phyloP scores from a whole-genome alignment of 228 moss, liverwort and hornwort genomes.

The Sphagnum magellanicum region DNA sequence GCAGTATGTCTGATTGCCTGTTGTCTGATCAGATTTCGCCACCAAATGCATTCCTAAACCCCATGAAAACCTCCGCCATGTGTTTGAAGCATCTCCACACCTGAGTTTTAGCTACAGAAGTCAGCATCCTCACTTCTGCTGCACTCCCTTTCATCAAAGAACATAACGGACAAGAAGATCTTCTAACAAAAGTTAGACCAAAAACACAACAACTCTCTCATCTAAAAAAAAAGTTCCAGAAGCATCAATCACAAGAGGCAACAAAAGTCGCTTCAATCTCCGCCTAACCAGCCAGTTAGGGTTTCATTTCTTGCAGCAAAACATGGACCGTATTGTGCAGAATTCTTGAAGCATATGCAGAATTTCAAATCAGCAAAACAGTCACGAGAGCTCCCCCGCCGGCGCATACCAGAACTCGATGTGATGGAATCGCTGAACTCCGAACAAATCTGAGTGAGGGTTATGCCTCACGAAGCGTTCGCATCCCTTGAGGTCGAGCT shows the following conservation, averaged over 20 bases:
- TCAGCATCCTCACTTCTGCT: too few relatives aligned
- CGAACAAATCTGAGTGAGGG: slow-evolving; percentile 63
- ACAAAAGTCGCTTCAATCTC: too few relatives aligned
- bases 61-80: slow-evolving; percentile 92
- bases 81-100: slow-evolving; percentile 91
- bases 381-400: background rate
- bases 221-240: too few relatives aligned
- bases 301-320: too few relatives aligned
- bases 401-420: slow-evolving; percentile 72
- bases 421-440: slow-evolving; percentile 79
- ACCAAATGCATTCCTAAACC: slow-evolving; percentile 93
- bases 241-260: too few relatives aligned
- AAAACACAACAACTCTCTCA: too few relatives aligned
- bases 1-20: slow-evolving; percentile 85
- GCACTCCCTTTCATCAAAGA: too few relatives aligned
- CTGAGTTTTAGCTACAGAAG: slow-evolving; percentile 1
- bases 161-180: too few relatives aligned
- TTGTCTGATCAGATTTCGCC: slow-evolving; percentile 87
- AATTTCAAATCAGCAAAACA: background rate
- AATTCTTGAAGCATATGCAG: too few relatives aligned
- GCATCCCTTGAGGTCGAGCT: slow-evolving; percentile 65
- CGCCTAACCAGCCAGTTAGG: too few relatives aligned
- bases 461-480: slow-evolving; percentile 71
- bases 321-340: too few relatives aligned
- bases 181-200: too few relatives aligned